phyloP scores from a whole-genome alignment of 805 yeast genomes.

The Yarrowia porcina region DNA sequence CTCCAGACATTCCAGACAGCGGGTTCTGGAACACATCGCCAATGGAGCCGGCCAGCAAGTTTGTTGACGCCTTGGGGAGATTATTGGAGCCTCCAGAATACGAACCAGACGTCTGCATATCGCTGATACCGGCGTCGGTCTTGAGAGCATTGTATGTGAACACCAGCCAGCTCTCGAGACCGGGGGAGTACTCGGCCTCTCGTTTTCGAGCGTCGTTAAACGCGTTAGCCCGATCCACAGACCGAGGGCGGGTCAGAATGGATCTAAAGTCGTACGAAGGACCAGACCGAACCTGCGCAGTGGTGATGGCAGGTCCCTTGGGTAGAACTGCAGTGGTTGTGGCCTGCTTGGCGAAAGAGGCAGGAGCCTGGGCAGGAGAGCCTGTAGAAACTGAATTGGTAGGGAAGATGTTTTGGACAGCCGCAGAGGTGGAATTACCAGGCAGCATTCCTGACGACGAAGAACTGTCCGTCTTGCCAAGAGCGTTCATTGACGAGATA shows the following conservation, averaged over 20 bases:
- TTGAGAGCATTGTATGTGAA: slow-evolving; percentile 22
- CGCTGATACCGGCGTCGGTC: slow-evolving; percentile 4
- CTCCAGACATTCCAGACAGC: slow-evolving; percentile 19
- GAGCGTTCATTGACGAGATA: slow-evolving; percentile 7
- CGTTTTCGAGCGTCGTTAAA: slow-evolving; percentile 35
- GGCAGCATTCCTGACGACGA: not conserved
- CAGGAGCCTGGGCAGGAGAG: not conserved
- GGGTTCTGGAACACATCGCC: slow-evolving; percentile 31
- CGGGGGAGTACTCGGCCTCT: slow-evolving; percentile 38
- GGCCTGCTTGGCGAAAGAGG: slow-evolving; percentile 2
- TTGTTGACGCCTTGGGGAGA: slow-evolving; percentile 29
- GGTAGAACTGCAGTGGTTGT: slow-evolving; percentile 8
- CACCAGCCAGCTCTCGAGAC: slow-evolving; percentile 38
- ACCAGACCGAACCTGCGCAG: slow-evolving; percentile 21
- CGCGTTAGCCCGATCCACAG: slow-evolving; percentile 35
- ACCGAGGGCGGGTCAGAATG: slow-evolving; percentile 32
- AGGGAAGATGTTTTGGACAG: not conserved
- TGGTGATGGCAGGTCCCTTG: slow-evolving; percentile 16
- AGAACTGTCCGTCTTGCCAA: not conserved
- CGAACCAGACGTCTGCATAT: slow-evolving; percentile 31
- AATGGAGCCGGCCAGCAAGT: slow-evolving; percentile 6
- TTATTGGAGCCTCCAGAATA: slow-evolving; percentile 12
- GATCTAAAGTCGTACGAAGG: slow-evolving; percentile 37
- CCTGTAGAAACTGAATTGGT: slow-evolving; percentile 2
- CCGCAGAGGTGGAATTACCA: not conserved